Evolutionary conservation across 129 eudicot species (phyloP).

Genomic region (Flaveria ramosissima): DNA sequence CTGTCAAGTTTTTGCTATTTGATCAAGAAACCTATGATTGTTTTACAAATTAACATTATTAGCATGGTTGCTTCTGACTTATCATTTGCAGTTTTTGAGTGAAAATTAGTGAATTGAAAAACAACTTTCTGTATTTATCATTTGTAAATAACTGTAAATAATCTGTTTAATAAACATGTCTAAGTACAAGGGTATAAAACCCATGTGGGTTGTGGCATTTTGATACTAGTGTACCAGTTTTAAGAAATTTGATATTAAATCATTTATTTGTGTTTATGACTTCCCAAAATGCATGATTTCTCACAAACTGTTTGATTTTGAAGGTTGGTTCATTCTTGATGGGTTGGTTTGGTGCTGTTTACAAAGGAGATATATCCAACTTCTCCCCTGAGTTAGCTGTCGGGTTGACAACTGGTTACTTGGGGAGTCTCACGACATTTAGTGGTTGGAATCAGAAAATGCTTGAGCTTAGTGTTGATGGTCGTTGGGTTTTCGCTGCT

Average conservation of each 20-base stretch:
- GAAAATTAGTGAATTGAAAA: neutral
- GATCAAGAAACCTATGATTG: neutral
- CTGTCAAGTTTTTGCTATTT: neutral
- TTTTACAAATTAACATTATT: neutral
- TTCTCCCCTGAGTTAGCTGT: constrained; percentile 76
- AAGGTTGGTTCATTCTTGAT: constrained; percentile 93
- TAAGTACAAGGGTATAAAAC: neutral
- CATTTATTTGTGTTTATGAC: constrained; percentile 4
- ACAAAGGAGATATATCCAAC: constrained; percentile 60
- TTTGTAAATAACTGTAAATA: neutral
- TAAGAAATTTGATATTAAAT: too few relatives aligned
- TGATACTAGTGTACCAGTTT: too few relatives aligned
- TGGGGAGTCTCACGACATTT: constrained; percentile 95
- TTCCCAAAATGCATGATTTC: constrained; percentile 1
- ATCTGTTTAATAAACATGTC: neutral
- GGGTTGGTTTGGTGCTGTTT: constrained; percentile 94
- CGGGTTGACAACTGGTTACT: constrained; percentile 81
- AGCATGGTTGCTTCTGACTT: neutral
- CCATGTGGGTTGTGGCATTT: neutral
- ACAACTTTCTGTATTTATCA: neutral
- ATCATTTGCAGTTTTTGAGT: constrained; percentile 1
- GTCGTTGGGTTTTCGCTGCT: constrained; percentile 64
- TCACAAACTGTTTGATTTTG: neutral
- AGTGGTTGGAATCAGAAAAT: constrained; percentile 98
- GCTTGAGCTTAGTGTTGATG: constrained; percentile 76